A percentile compares a stretch with the other conserved stretches of the same genome.
Conservation (phyloP, 306 rosid genomes). For the Prunus kanzakura region DNA sequence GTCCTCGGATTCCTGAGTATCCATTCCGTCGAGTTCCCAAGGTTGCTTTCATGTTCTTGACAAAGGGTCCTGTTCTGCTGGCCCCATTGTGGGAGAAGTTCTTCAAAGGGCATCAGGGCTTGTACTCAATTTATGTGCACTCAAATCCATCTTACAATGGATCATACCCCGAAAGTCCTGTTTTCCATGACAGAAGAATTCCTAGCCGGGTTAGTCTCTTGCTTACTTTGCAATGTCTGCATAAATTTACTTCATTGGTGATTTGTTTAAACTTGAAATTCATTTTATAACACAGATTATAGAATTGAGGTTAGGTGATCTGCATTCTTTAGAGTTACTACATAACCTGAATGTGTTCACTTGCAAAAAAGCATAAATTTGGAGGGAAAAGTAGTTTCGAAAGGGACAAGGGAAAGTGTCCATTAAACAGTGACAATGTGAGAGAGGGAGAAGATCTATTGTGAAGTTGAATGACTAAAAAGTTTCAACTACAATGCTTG, state of each 20-base stretch:
- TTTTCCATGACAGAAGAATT: conserved; percentile 60
- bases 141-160: conserved; percentile 71
- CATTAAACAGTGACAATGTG: background rate
- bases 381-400: conserved; percentile 1
- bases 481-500: background rate
- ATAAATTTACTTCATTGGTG: background rate
- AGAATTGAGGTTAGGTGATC: background rate
- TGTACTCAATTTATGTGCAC: conserved; percentile 75
- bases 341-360: background rate
- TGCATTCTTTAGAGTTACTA: too few species aligned
- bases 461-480: background rate
- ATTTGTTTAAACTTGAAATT: background rate
- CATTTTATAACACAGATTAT: background rate
- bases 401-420: background rate
- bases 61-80: conserved; percentile 63
- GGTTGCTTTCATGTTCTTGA: conserved; percentile 85
- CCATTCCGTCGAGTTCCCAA: conserved; percentile 65
- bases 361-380: background rate
- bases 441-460: too few species aligned
- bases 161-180: conserved; percentile 50
- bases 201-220: conserved; percentile 71
- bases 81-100: conserved; percentile 85
- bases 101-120: conserved; percentile 68
- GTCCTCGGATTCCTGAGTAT: conserved; percentile 37
- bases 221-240: background rate